phyloP scores from a whole-genome alignment of 2,329 filamentous ascomycete genomes.

The Nemania diffusa region DNA sequence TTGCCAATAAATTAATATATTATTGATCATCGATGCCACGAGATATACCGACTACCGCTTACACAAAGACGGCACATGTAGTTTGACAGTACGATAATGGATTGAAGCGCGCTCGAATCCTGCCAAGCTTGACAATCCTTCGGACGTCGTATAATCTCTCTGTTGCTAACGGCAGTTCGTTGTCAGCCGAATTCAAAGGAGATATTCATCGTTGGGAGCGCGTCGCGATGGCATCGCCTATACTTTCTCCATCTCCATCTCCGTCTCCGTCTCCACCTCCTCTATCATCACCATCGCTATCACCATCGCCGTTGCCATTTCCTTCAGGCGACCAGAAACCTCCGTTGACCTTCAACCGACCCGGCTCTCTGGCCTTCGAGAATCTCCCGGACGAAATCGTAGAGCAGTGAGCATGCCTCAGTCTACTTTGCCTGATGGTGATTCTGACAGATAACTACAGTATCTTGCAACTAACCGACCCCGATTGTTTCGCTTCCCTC shows the following conservation, averaged over 20 bases:
- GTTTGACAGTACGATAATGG: conserved; percentile 16
- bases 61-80: conserved; percentile 6
- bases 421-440: conserved; percentile 12
- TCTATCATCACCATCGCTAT: conserved; percentile 2
- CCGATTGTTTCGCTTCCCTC: conserved; percentile 74
- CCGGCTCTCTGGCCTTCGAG: conserved; percentile 58
- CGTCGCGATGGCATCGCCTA: conserved; percentile 33
- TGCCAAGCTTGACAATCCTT: conserved; percentile 22
- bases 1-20: background rate
- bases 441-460: conserved; percentile 52
- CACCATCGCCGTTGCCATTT: conserved; percentile 8
- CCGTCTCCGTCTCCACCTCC: background rate
- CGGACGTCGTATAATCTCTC: background rate
- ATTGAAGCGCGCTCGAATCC: conserved; percentile 17
- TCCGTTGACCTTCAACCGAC: conserved; percentile 16
- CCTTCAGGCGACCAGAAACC: conserved; percentile 33
- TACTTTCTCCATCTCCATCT: conserved; percentile 1
- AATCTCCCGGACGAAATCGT: conserved; percentile 75
- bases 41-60: conserved; percentile 1
- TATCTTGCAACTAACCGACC: conserved; percentile 68
- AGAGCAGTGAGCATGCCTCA: conserved; percentile 63
- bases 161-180: background rate
- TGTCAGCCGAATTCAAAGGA: conserved; percentile 14
- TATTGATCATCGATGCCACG: background rate
- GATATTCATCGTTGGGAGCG: conserved; percentile 9